Evolutionary conservation across 805 yeast genomes (phyloP), one percentile per base, ranked within the genome.

Genomic region (Teunomyces aglyptinius): DNA sequence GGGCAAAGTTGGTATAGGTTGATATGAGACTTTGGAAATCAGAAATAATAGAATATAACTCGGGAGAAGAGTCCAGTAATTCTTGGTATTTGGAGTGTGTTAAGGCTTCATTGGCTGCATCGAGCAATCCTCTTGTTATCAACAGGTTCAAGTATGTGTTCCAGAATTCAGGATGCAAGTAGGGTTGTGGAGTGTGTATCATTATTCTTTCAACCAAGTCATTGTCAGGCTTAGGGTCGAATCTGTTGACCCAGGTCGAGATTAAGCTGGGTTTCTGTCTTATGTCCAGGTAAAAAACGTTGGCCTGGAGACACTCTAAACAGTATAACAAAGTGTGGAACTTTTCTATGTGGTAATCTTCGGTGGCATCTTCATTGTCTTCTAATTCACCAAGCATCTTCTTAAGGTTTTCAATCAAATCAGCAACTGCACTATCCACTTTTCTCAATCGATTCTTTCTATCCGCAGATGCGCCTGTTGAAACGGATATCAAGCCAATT

Each of bases 211-310:
- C 76, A 3, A 78, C 69, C 27, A 77, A 62, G 22, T 74, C 78
- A 15, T 70, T 70, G 48, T 76, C 80, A 1, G 91, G 91, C 53
- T 80, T 78, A 4, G 84, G 82, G 58, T 85, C 88, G 26, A 84
- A 82, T 46, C 80, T 73, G 57, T 86, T 86, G 20, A 84, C 70
- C 94, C 94, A 86, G 41, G 71, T 75, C 12, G 75, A 63, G 29
- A 82, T 62, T 33, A 72, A 58, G 41, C 70, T 68, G 26, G 82
- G 75, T 51, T 70, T 69, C 42, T 61, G 67, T 47, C 72, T 67
- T 10, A 64, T 58, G 13, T 71, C 68, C 1, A 50, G 46, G 33
- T 57, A 55, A 52, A 81, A 82, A 54, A 73, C 69, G 31, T 79
- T 60, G 0, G 87, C 79, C 42, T 75, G 75, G 22, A 86, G 58